Percentiles rank a stretch among this genome's conserved stretches.
Evolutionary conservation across 2,329 filamentous ascomycete genomes (phyloP).

Genomic region (Aspergillus sp.): DNA sequence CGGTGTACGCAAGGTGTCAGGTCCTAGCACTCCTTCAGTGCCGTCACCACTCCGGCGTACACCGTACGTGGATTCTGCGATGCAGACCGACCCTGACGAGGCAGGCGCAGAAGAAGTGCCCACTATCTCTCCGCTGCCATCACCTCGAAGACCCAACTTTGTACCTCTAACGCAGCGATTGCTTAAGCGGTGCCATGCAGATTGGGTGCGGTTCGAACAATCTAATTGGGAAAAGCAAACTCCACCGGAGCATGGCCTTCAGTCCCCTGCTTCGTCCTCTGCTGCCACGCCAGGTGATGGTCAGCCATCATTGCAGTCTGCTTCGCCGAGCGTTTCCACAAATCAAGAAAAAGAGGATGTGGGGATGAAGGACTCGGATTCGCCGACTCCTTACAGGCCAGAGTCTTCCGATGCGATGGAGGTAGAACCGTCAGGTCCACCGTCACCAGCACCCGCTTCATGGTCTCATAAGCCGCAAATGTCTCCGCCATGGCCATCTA

Average conservation of each 20-base stretch:
- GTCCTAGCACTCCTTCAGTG: conserved; percentile 20
- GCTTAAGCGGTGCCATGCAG: conserved; percentile 36
- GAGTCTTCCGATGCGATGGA: conserved; percentile 2
- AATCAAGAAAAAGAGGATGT: conserved; percentile 27
- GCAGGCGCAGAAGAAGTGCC: conserved; percentile 31
- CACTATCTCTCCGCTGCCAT: conserved; percentile 10
- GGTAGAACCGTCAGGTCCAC: neutral
- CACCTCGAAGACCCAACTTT: conserved; percentile 24
- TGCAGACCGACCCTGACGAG: conserved; percentile 43
- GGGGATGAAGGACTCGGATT: conserved; percentile 42
- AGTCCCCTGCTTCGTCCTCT: neutral
- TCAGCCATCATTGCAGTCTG: neutral
- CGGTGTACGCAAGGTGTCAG: conserved; percentile 24
- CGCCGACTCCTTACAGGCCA: conserved; percentile 14
- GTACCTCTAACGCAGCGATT: conserved; percentile 38
- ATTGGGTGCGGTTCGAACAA: conserved; percentile 32
- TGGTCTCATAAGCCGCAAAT: conserved; percentile 15
- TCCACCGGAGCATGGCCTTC: conserved; percentile 2
- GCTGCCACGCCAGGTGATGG: neutral
- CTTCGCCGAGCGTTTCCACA: conserved; percentile 4
- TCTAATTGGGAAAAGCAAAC: conserved; percentile 6
- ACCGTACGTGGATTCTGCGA: conserved; percentile 35
- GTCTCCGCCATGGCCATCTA: conserved; percentile 31
- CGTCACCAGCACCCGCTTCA: conserved; percentile 4
- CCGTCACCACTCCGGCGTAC: conserved; percentile 21